phyloP scores from a whole-genome alignment of 1,139 yeast species.

The Insectozyma bohioensis region DNA sequence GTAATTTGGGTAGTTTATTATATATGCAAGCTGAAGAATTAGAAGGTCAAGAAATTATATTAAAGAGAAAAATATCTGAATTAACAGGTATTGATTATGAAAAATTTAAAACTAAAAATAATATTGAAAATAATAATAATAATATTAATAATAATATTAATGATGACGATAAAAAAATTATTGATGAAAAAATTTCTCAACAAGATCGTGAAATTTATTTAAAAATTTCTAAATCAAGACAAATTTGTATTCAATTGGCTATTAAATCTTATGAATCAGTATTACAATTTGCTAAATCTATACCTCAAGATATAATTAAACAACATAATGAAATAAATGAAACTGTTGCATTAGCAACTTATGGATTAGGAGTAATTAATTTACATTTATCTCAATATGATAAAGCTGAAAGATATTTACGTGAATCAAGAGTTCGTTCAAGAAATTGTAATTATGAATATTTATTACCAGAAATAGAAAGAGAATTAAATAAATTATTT shows the following conservation, averaged over 20 bases:
- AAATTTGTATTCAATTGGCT: conserved; percentile 45
- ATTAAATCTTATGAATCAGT: conserved; percentile 53
- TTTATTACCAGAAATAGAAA: conserved; percentile 63
- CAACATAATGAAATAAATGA: conserved; percentile 36
- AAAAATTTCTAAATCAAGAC: conserved; percentile 24
- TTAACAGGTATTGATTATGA: conserved; percentile 25
- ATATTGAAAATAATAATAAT: conserved; percentile 3
- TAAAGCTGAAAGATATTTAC: conserved; percentile 59
- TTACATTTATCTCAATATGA: conserved; percentile 56
- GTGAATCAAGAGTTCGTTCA: conserved; percentile 74
- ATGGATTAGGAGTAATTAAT: conserved; percentile 80
- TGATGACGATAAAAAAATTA: conserved; percentile 5
- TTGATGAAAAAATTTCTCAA: conserved; percentile 10
- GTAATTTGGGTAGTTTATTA: conserved; percentile 69
- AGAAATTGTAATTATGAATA: conserved; percentile 65
- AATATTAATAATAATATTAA: too few relatives aligned
- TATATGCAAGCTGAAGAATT: conserved; percentile 70
- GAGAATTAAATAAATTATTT: conserved; percentile 55
- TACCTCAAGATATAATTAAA: conserved; percentile 34
- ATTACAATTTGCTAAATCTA: conserved; percentile 50
- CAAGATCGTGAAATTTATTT: conserved; percentile 16
- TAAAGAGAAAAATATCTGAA: conserved; percentile 23
- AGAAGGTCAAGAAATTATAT: conserved; percentile 48
- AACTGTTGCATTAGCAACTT: conserved; percentile 76
- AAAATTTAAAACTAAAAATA: conserved; percentile 16